A percentile compares a stretch with the other conserved stretches of the same genome.
These are phyloP conservation scores for Hypoxylon fuscum DNA, from an alignment of 495 filamentous ascomycete genomes.

Conservation along the genomic window DNA sequence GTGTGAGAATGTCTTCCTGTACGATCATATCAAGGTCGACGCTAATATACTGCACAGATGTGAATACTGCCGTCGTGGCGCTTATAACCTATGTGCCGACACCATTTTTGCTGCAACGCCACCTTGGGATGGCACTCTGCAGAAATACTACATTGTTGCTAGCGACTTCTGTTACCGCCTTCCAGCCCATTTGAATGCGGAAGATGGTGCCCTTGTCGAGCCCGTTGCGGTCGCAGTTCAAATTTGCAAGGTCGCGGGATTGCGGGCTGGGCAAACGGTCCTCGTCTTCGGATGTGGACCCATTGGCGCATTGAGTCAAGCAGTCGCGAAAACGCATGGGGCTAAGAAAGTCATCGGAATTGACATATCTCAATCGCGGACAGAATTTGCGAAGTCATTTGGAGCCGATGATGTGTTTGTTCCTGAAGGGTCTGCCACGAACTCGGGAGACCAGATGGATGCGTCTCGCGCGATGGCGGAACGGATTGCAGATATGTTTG, in stretches of 20 bases:
- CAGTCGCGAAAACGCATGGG: slow-evolving; percentile 62
- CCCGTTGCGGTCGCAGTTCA: slow-evolving; percentile 66
- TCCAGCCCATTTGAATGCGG: slow-evolving; percentile 53
- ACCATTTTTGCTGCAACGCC: slow-evolving; percentile 65
- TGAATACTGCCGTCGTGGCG: slow-evolving; percentile 60
- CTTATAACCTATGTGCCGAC: slow-evolving; percentile 63
- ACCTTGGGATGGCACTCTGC: slow-evolving; percentile 63
- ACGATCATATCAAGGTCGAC: too few relatives aligned
- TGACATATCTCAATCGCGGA: slow-evolving; percentile 62
- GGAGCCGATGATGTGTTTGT: slow-evolving; percentile 52
- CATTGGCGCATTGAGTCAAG: slow-evolving; percentile 63
- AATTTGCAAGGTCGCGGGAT: slow-evolving; percentile 57
- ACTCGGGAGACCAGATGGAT: slow-evolving; percentile 32
- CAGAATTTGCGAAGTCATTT: slow-evolving; percentile 59
- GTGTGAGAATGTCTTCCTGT: too few relatives aligned
- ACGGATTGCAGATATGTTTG: slow-evolving; percentile 54
- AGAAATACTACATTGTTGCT: slow-evolving; percentile 63
- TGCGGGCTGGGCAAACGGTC: slow-evolving; percentile 59
- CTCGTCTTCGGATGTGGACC: slow-evolving; percentile 66
- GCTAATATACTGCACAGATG: too few relatives aligned
- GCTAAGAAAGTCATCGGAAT: slow-evolving; percentile 62
- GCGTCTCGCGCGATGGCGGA: slow-evolving; percentile 52
- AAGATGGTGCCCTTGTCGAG: slow-evolving; percentile 65
- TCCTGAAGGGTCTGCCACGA: background rate
- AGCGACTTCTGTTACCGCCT: slow-evolving; percentile 67